phyloP scores from a whole-genome alignment of 495 filamentous ascomycete genomes.

The Cairneyella variabilis region DNA sequence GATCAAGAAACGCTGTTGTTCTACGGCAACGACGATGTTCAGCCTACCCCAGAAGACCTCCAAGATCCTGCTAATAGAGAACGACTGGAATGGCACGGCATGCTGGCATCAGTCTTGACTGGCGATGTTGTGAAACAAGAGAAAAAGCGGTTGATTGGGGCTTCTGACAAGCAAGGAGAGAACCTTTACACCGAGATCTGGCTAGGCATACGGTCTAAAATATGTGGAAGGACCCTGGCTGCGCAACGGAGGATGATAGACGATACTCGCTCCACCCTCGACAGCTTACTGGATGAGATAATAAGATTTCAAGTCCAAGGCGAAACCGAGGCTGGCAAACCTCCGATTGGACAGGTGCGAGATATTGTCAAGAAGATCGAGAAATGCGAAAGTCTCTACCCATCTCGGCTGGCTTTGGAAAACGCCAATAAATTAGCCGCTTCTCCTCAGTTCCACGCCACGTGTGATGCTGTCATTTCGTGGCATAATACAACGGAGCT shows the following conservation, averaged over 20 bases:
- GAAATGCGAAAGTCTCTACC: conserved; percentile 78
- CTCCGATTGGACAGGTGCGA: conserved; percentile 78
- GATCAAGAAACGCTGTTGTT: conserved; percentile 93
- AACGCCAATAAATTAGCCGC: conserved; percentile 65
- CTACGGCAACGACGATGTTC: conserved; percentile 77
- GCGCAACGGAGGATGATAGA: conserved; percentile 82
- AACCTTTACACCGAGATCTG: conserved; percentile 82
- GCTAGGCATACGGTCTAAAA: conserved; percentile 77
- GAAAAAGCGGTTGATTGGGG: conserved; percentile 88
- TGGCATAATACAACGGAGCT: conserved; percentile 99
- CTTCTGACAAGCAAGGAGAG: conserved; percentile 66
- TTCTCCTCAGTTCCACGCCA: conserved; percentile 70
- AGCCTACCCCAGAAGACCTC: conserved; percentile 84
- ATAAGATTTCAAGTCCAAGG: conserved; percentile 92
- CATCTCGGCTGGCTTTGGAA: conserved; percentile 70
- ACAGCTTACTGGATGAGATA: conserved; percentile 75
- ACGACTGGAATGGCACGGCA: conserved; percentile 94
- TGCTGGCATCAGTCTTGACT: conserved; percentile 92
- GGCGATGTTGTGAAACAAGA: conserved; percentile 97
- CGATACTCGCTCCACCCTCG: conserved; percentile 65
- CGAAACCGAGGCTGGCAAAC: conserved; percentile 85
- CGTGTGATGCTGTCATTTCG: conserved; percentile 80
- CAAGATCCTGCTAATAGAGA: conserved; percentile 86
- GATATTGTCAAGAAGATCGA: conserved; percentile 87
- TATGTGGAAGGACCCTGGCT: conserved; percentile 77